Conservation (phyloP, 2,329 filamentous ascomycete genomes). For the Neocucurbitaria cava region DNA sequence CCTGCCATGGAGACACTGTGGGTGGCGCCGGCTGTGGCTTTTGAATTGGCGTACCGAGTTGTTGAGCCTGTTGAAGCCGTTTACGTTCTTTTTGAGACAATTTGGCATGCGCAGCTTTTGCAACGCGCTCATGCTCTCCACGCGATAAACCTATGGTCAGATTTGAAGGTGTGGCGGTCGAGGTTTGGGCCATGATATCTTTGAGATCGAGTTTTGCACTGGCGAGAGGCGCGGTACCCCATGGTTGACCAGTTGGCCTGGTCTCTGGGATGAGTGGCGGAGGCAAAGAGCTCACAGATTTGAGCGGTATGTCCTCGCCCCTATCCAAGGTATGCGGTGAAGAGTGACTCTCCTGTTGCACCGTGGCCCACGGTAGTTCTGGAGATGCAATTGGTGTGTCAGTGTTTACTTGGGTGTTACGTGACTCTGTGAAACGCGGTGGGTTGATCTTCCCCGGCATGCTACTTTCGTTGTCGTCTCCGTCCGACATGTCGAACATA, state of each 20-base stretch:
- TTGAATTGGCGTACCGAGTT: conserved; percentile 37
- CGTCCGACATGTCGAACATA: conserved; percentile 95
- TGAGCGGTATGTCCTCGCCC: conserved; percentile 17
- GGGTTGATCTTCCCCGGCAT: conserved; percentile 25
- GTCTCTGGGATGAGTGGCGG: conserved; percentile 26
- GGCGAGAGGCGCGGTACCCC: conserved; percentile 62
- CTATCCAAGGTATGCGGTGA: conserved; percentile 20
- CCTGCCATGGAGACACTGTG: conserved; percentile 45
- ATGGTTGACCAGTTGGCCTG: conserved; percentile 53
- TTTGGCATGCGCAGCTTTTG: conserved; percentile 60
- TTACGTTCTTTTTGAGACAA: conserved; percentile 94
- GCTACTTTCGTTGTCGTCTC: conserved; percentile 52
- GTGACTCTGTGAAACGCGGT: conserved; percentile 24
- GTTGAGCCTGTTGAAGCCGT: conserved; percentile 53
- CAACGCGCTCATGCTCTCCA: conserved; percentile 49
- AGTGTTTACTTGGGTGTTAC: conserved; percentile 6
- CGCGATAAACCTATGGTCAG: conserved; percentile 60
- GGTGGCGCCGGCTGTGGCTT: conserved; percentile 40
- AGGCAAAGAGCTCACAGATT: conserved; percentile 32
- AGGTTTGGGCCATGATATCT: conserved; percentile 74
- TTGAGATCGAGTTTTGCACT: conserved; percentile 74
- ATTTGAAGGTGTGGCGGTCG: conserved; percentile 58
- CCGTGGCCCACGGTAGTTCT: conserved; percentile 33
- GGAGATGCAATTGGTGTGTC: conserved; percentile 29
- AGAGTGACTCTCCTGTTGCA: conserved; percentile 17